A percentile compares a stretch with the other conserved stretches of the same genome.
Conservation (phyloP, 257 asterid genomes). For the Gardenia jasminoides region DNA sequence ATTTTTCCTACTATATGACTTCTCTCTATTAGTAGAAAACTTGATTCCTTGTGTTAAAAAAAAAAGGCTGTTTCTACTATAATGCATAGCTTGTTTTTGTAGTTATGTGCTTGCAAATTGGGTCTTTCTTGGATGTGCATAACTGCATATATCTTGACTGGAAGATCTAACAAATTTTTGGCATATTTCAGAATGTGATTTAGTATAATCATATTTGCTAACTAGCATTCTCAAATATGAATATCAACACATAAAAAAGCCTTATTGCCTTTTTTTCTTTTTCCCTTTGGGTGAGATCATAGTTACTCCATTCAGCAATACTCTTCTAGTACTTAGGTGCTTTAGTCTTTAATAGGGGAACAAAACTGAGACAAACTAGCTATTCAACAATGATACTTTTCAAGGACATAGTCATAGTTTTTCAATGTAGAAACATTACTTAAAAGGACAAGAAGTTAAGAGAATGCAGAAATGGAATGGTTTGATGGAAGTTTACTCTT, state of each 20-base stretch:
- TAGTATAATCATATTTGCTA: neutral
- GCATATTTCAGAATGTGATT: neutral
- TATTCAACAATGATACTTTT: neutral
- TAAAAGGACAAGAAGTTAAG: neutral
- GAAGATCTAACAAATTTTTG: neutral
- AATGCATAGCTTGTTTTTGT: neutral
- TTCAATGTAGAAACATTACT: neutral
- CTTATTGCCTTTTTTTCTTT: neutral
- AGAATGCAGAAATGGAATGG: neutral
- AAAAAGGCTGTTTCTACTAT: too few species aligned
- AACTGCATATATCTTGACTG: neutral
- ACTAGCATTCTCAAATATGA: neutral
- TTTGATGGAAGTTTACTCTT: neutral
- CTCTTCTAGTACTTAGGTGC: neutral
- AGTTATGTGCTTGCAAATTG: neutral
- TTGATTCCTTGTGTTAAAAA: too few species aligned
- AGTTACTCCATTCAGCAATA: neutral
- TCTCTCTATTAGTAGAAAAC: too few species aligned
- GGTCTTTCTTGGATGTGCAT: neutral
- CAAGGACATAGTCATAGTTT: neutral
- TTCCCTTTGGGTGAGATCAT: neutral
- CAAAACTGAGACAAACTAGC: neutral
- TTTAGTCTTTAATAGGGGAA: neutral
- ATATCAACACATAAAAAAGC: neutral
- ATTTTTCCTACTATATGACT: too few species aligned